Conservation (phyloP, 805 yeast species). For the Spathaspora hagerdaliae region DNA sequence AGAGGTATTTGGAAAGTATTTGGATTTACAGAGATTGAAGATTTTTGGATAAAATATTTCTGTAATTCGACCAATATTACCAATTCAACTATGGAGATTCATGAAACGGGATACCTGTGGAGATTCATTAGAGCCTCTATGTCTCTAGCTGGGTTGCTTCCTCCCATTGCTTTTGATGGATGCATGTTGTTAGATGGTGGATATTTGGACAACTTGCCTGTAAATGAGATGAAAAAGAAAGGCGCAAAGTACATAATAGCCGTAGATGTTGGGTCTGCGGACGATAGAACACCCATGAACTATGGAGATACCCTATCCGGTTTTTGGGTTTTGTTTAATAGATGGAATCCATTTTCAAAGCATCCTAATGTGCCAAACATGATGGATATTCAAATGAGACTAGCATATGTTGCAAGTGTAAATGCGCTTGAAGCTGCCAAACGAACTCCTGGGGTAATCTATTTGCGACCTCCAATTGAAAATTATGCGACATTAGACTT, state of each 20-base stretch:
- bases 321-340: conserved; percentile 79
- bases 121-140: conserved; percentile 91
- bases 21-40: conserved; percentile 90
- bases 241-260: conserved; percentile 90
- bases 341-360: conserved; percentile 85
- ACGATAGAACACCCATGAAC: conserved; percentile 82
- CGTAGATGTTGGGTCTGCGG: conserved; percentile 93
- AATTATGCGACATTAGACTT: conserved; percentile 88
- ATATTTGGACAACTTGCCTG: conserved; percentile 90
- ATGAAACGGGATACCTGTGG: conserved; percentile 92
- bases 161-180: conserved; percentile 85
- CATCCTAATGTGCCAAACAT: conserved; percentile 89
- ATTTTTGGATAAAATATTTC: conserved; percentile 87
- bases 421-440: conserved; percentile 89
- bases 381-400: conserved; percentile 90
- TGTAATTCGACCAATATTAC: conserved; percentile 94
- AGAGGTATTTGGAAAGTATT: conserved; percentile 96
- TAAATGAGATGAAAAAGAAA: conserved; percentile 80
- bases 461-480: conserved; percentile 92
- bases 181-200: conserved; percentile 96
- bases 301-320: conserved; percentile 95
- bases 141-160: conserved; percentile 92
- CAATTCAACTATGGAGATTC: conserved; percentile 92
- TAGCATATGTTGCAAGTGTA: conserved; percentile 94
- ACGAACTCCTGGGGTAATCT: conserved; percentile 75